A percentile compares a stretch with the other conserved stretches of the same genome.
Evolutionary conservation across 2,329 filamentous ascomycete genomes (phyloP).

Genomic region (Ramularia endophylla): DNA sequence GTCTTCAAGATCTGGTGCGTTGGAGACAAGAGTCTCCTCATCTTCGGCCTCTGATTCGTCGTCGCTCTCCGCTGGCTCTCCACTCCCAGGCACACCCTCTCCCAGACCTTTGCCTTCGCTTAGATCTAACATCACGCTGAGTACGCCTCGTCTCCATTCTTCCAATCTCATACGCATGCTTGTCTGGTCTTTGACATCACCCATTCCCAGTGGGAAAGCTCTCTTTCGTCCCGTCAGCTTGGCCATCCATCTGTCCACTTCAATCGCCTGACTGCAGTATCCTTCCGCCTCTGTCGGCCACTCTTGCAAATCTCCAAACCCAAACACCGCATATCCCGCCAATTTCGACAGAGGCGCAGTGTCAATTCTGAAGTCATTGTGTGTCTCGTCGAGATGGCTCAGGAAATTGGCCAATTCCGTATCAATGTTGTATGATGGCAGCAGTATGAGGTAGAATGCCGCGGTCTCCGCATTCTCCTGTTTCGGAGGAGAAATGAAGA

Average conservation of each 20-base stretch:
- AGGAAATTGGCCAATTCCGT: constrained; percentile 84
- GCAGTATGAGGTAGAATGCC: constrained; percentile 74
- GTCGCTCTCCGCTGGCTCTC: constrained; percentile 78
- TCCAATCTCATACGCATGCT: constrained; percentile 54
- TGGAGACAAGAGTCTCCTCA: constrained; percentile 30
- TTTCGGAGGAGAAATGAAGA: constrained; percentile 74
- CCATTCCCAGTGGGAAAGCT: constrained; percentile 83
- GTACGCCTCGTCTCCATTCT: constrained; percentile 73
- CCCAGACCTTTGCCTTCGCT: constrained; percentile 49
- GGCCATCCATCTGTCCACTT: constrained; percentile 96
- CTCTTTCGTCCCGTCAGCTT: constrained; percentile 80
- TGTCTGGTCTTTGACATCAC: constrained; percentile 66
- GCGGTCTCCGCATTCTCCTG: constrained; percentile 52
- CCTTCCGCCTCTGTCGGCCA: constrained; percentile 90
- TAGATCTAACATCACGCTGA: constrained; percentile 61
- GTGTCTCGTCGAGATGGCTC: constrained; percentile 81
- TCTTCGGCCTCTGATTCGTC: constrained; percentile 59
- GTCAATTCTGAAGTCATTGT: constrained; percentile 95
- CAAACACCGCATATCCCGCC: constrained; percentile 87
- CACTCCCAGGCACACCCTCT: constrained; percentile 70
- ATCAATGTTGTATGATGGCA: constrained; percentile 94
- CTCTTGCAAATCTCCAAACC: constrained; percentile 82
- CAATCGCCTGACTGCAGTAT: constrained; percentile 86
- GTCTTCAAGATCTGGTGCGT: constrained; percentile 69
- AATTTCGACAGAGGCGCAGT: constrained; percentile 72